Evolutionary conservation across 1,284 basidiomycete species (phyloP), one percentile per base, ranked within the genome.

Genomic region (Moniliophthora roreri): DNA sequence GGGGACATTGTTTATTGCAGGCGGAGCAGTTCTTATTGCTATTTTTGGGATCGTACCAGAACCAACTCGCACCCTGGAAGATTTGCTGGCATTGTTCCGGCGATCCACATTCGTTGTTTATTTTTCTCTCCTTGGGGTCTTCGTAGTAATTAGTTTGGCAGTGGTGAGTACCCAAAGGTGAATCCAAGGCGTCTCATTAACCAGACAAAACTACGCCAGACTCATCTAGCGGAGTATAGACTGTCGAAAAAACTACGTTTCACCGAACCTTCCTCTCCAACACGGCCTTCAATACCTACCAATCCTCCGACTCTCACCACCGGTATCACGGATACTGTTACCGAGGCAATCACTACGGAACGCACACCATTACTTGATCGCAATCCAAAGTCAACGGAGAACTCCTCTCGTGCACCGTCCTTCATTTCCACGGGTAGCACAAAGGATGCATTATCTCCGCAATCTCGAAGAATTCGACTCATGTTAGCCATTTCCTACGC

Each of bases 11-110:
- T 78, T 97, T 62, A 95, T 98, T 58, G 91, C 92, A 1, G 83
- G 85, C 10, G 95, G 95, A 28, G 95, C 95, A 1, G 85, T 93
- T 32, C 77, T 96, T 54, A 95, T 98, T 55, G 94, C 91, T 18
- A 77, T 93, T 53, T 98, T 96, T 68, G 95, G 95, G 49, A 91
- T 95, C 53, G 91, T 98, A 0, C 86, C 90, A n/a, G 93, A 97
- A 68, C 83, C 84, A 10, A 92, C 91, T n/a, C 92, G 91, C 62
- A 87, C 88, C 1, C 78, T 98, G 13, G 90, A 95, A 58, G 93
- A 96, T 68, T 80, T 98, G 34, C 77, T 98, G 23, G 69, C 69
- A 21, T 79, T 98, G 6, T 96, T 95, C 69, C 74, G 78, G 41
- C 79, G 95, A 32, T 84, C 89, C 1, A 73, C 90, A 0, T 98